phyloP scores from a whole-genome alignment of 2,329 filamentous ascomycete species.

The Curvularia spicifera region DNA sequence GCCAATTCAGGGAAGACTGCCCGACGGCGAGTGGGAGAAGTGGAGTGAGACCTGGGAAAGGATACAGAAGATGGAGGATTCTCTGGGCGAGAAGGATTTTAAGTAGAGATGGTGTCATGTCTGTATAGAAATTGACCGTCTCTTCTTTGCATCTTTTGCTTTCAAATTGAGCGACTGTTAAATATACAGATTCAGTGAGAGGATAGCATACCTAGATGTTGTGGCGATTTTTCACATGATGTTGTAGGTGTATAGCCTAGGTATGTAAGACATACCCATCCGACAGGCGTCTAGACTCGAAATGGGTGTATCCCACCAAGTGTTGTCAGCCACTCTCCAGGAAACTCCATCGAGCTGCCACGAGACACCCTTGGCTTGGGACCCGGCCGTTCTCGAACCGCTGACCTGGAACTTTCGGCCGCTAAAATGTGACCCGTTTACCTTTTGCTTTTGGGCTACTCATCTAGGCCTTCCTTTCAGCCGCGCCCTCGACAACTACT shows the following conservation, averaged over 20 bases:
- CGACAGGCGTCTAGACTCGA: not conserved
- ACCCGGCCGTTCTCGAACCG: not conserved
- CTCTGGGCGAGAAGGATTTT: constrained; percentile 36
- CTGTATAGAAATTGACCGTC: not conserved
- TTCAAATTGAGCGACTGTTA: not conserved
- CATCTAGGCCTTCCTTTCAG: not conserved
- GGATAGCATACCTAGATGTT: not conserved
- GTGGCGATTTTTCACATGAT: not conserved
- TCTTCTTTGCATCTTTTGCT: not conserved
- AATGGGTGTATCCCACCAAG: not conserved
- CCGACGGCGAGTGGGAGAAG: constrained; percentile 64
- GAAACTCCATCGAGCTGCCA: not conserved
- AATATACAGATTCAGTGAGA: not conserved
- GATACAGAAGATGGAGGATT: constrained; percentile 43
- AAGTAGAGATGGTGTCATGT: constrained; percentile 16
- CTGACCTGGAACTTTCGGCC: not conserved
- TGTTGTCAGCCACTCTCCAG: not conserved
- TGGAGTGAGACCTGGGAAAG: constrained; percentile 43
- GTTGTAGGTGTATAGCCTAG: not conserved
- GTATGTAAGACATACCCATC: not conserved
- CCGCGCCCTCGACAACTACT: not conserved
- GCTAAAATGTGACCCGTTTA: not conserved
- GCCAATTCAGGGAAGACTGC: constrained; percentile 64
- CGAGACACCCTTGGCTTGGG: not conserved
- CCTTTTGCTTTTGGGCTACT: not conserved